Conservation (phyloP, 371 early-diverging fungal genomes). For the Mortierella sp. region DNA sequence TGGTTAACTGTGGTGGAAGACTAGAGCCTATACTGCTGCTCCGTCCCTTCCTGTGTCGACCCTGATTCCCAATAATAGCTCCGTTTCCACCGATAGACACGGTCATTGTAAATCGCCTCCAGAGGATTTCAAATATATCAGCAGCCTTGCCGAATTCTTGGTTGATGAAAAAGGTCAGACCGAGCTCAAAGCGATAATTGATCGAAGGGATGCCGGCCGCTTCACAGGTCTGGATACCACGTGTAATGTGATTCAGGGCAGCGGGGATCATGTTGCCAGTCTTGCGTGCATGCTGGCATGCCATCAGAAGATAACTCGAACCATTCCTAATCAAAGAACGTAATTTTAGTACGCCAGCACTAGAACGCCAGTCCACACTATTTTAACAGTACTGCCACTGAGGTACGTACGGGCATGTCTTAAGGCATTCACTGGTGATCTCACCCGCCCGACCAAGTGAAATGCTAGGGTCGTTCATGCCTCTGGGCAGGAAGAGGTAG, state of each 20-base stretch:
- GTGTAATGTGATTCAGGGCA: conserved; percentile 54
- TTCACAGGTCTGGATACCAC: conserved; percentile 54
- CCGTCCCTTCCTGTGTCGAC: conserved; percentile 28
- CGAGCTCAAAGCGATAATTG: conserved; percentile 56
- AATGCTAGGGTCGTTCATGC: conserved; percentile 44
- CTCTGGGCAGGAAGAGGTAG: conserved; percentile 55
- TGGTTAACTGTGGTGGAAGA: not conserved
- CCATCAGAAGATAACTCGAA: conserved; percentile 55
- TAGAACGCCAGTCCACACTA: no score
- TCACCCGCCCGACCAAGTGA: conserved; percentile 50
- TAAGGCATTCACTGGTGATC: conserved; percentile 42
- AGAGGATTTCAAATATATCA: conserved; percentile 57
- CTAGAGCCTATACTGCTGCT: conserved; percentile 28
- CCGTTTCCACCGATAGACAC: not conserved
- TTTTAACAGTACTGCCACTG: no score
- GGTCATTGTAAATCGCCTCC: conserved; percentile 37
- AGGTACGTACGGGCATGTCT: conserved; percentile 47
- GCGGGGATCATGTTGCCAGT: conserved; percentile 50
- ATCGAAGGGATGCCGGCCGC: conserved; percentile 49
- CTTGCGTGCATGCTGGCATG: conserved; percentile 56
- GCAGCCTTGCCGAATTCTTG: conserved; percentile 55
- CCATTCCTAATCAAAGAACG: conserved; percentile 41
- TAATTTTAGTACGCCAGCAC: no score
- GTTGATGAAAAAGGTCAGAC: conserved; percentile 55
- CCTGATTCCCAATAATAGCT: conserved; percentile 4